A percentile compares a stretch with the other conserved stretches of the same genome.
These are phyloP conservation scores for Suhomyces kunorum DNA, from an alignment of 1,139 yeast species.

Conservation along the genomic window DNA sequence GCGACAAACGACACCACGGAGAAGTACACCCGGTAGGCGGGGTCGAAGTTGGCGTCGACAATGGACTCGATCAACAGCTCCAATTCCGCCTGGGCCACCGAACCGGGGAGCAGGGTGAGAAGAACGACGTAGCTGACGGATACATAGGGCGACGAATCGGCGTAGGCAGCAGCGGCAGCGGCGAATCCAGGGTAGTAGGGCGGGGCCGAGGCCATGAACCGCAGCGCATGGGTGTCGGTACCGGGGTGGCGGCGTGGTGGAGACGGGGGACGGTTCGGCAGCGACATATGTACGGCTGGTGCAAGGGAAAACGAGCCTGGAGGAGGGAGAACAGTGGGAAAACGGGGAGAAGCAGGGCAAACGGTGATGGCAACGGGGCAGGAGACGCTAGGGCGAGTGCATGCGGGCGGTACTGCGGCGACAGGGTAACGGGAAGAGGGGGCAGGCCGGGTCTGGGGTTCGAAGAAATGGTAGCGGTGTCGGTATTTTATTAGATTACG, in stretches of 20 bases:
- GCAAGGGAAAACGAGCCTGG: background rate
- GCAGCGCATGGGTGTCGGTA: constrained; percentile 29
- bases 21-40: constrained; percentile 7
- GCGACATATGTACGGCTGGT: constrained; percentile 6
- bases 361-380: background rate
- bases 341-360: background rate
- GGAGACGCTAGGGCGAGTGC: background rate
- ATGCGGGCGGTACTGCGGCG: background rate
- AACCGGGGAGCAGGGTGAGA: constrained; percentile 14
- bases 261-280: constrained; percentile 3
- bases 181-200: background rate
- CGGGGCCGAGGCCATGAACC: constrained; percentile 19
- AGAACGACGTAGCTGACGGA: background rate
- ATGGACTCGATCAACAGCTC: constrained; percentile 21
- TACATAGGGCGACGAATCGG: background rate
- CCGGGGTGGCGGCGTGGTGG: constrained; percentile 8
- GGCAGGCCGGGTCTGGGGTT: too few relatives aligned
- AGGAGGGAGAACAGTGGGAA: background rate
- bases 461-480: too few relatives aligned
- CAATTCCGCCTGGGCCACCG: constrained; percentile 15
- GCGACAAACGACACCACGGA: constrained; percentile 8
- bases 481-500: constrained; percentile 1
- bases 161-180: background rate
- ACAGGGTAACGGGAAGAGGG: background rate
- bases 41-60: constrained; percentile 16